A percentile compares a stretch with the other conserved stretches of the same genome.
Conservation (phyloP, 352 stramenopile species). For the Globisporangium paroecandrum region DNA sequence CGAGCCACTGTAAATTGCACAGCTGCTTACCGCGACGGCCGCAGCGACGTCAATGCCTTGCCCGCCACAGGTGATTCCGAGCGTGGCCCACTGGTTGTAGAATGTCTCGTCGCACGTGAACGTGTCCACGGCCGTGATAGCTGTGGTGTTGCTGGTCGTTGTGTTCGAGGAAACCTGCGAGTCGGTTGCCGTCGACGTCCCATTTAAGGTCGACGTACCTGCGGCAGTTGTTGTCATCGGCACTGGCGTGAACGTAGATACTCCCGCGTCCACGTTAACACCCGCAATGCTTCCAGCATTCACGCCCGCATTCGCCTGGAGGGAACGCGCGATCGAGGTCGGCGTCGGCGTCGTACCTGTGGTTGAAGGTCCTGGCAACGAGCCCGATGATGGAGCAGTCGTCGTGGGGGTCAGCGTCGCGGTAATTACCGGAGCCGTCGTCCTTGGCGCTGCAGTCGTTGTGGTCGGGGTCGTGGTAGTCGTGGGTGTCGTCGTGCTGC, state of each 20-base stretch:
- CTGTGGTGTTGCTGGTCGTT: conserved; percentile 18
- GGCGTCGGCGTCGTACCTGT: conserved; percentile 8
- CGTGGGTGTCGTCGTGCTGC: background rate
- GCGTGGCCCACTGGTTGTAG: conserved; percentile 70
- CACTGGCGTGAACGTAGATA: conserved; percentile 7
- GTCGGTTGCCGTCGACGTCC: background rate
- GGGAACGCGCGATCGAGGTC: background rate
- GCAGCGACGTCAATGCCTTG: conserved; percentile 42
- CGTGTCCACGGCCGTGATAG: conserved; percentile 26
- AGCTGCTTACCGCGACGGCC: conserved; percentile 49
- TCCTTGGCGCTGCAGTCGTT: background rate
- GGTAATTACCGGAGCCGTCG: conserved; percentile 1
- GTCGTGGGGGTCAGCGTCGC: conserved; percentile 1
- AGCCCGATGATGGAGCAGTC: conserved; percentile 7
- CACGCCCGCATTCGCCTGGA: background rate
- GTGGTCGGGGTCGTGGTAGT: conserved; percentile 5
- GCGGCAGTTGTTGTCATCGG: conserved; percentile 3
- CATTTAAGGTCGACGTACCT: conserved; percentile 17
- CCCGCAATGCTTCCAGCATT: background rate
- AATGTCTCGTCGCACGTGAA: conserved; percentile 76
- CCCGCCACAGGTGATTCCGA: conserved; percentile 59
- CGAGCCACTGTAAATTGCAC: conserved; percentile 76
- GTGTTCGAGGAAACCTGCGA: conserved; percentile 2
- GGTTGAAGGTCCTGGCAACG: background rate
- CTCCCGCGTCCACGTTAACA: background rate